A percentile compares a stretch with the other conserved stretches of the same genome.
Evolutionary conservation across 163 green algal genomes (phyloP).

Genomic region (Volvox carteri): DNA sequence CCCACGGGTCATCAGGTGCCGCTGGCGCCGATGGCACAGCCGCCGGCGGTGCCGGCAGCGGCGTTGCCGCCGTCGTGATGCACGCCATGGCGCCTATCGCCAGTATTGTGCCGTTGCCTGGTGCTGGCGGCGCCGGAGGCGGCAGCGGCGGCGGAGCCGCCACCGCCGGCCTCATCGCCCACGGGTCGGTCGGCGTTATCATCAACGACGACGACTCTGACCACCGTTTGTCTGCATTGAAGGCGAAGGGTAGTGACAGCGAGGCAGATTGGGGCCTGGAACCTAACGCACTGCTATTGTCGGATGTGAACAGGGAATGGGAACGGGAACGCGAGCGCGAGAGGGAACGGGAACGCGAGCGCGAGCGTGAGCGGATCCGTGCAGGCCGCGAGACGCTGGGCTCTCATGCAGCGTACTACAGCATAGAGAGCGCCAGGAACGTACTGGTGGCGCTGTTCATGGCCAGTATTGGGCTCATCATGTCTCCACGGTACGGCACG

Average conservation of each 20-base stretch:
- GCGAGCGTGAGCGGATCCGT: constrained; percentile 23
- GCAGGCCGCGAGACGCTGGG: constrained; percentile 16
- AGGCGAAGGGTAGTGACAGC: constrained; percentile 26
- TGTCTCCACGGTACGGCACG: constrained; percentile 78
- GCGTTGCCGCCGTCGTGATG: constrained; percentile 1
- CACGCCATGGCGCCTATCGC: constrained; percentile 28
- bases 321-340: constrained; percentile 26
- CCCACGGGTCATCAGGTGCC: constrained; percentile 71
- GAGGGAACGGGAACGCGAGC: constrained; percentile 7
- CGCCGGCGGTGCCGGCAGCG: neutral
- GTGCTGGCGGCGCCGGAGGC: neutral
- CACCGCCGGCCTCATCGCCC: neutral
- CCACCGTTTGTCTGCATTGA: neutral
- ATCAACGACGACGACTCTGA: neutral
- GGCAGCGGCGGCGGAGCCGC: neutral
- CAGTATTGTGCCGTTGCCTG: constrained; percentile 9
- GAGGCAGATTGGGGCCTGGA: neutral
- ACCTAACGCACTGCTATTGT: neutral
- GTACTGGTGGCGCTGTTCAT: constrained; percentile 92
- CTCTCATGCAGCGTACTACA: constrained; percentile 49
- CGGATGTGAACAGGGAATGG: neutral
- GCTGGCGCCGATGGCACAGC: neutral
- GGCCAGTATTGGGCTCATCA: constrained; percentile 89
- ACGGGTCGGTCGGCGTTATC: neutral
- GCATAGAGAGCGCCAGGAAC: constrained; percentile 72